Conservation (phyloP, 1,284 basidiomycete species). For the Meira miltonrushii region DNA sequence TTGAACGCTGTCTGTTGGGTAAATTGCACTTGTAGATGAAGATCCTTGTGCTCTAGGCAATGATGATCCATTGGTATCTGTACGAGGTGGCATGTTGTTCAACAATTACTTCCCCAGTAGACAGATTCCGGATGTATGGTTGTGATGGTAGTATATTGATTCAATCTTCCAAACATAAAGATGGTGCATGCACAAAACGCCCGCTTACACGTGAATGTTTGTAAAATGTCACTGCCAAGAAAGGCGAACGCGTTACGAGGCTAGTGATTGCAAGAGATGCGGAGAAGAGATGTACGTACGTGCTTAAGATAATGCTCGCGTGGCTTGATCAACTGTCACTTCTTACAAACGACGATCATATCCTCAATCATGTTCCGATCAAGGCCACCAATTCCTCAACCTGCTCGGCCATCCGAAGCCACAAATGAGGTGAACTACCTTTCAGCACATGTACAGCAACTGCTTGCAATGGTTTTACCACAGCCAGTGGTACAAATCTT, state of each 20-base stretch:
- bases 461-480: background rate
- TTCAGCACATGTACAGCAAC: slow-evolving; percentile 6
- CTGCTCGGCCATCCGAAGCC: background rate
- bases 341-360: background rate
- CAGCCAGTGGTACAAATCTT: background rate
- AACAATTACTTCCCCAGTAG: no score
- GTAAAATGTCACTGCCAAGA: no score
- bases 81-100: slow-evolving; percentile 2
- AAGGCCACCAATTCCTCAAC: slow-evolving; percentile 4
- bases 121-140: background rate
- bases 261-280: no score
- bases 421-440: background rate
- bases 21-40: slow-evolving; percentile 19
- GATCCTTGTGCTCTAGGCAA: background rate
- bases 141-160: background rate
- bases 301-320: no score
- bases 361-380: background rate
- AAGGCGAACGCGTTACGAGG: no score
- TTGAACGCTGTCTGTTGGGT: slow-evolving; percentile 44
- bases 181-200: no score
- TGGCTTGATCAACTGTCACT: background rate
- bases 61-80: slow-evolving; percentile 3
- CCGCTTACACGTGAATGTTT: no score
- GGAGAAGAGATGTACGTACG: no score
- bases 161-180: background rate